Percentiles rank a stretch among this genome's conserved stretches.
These are phyloP conservation scores for Aphanocladium album DNA, from an alignment of 2,329 filamentous ascomycete species.

Conservation along the genomic window DNA sequence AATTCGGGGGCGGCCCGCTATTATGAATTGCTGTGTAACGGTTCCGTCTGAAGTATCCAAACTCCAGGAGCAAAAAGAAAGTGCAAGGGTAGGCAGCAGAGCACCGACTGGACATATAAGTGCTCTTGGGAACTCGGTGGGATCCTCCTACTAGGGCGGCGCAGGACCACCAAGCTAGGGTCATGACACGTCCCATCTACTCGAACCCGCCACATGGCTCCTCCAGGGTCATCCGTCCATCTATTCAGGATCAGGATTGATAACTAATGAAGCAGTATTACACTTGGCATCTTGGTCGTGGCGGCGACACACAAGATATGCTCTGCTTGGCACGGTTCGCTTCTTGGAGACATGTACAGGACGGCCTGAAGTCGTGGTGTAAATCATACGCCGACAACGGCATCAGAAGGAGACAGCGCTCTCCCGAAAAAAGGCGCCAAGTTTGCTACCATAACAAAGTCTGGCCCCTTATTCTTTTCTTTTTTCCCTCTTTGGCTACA, in stretches of 20 bases:
- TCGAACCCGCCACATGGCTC: conserved; percentile 1
- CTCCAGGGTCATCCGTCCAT: neutral
- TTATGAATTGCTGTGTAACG: conserved; percentile 7
- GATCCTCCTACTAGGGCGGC: conserved; percentile 4
- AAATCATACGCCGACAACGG: neutral
- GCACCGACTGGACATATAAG: neutral
- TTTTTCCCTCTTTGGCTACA: neutral
- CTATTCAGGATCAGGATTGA: neutral
- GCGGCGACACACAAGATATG: neutral
- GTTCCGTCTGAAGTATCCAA: conserved; percentile 2
- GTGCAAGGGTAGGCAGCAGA: neutral
- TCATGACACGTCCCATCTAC: conserved; percentile 8
- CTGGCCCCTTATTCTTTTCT: neutral
- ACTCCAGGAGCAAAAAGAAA: neutral
- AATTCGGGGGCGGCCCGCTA: neutral
- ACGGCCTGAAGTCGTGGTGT: neutral
- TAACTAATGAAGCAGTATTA: neutral
- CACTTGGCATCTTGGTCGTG: neutral
- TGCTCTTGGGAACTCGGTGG: neutral
- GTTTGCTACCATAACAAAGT: neutral
- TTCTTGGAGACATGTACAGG: neutral
- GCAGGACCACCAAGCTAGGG: neutral
- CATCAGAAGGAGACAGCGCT: neutral
- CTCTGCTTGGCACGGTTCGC: neutral
- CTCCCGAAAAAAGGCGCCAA: neutral